Percentiles rank a stretch among this genome's conserved stretches.
phyloP scores from a whole-genome alignment of 768 basidiomycete species.

The Podaxis sp. region DNA sequence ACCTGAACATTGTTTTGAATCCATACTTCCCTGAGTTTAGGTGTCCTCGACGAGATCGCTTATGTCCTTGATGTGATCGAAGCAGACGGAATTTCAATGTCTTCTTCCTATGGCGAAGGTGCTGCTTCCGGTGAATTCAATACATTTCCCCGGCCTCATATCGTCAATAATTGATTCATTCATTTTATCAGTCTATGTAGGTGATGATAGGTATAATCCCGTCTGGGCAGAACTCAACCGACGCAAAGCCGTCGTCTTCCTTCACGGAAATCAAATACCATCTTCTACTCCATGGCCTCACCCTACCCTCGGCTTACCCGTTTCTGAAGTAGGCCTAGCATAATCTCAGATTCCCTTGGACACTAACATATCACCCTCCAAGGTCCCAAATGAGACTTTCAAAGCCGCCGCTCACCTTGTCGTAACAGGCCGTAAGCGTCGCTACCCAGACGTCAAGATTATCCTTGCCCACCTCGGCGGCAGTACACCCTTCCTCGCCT shows the following conservation, averaged over 20 bases:
- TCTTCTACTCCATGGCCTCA: conserved; percentile 64
- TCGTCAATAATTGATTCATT: conserved; percentile 3
- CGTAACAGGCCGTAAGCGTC: conserved; percentile 63
- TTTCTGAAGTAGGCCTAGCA: conserved; percentile 50
- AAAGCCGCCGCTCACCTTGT: conserved; percentile 79
- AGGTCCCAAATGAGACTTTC: conserved; percentile 82
- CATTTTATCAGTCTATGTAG: conserved; percentile 55
- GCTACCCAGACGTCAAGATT: conserved; percentile 53
- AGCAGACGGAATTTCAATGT: conserved; percentile 61
- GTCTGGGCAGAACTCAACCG: conserved; percentile 69
- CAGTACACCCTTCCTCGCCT: conserved; percentile 55
- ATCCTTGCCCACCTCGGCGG: conserved; percentile 78
- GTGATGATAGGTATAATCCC: conserved; percentile 56
- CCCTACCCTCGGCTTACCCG: conserved; percentile 59
- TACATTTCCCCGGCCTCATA: neutral
- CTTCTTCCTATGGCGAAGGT: conserved; percentile 65
- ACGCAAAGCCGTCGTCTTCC: conserved; percentile 58
- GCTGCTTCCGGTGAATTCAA: conserved; percentile 42
- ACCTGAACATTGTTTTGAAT: neutral
- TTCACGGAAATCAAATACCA: conserved; percentile 67
- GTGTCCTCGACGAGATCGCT: conserved; percentile 53
- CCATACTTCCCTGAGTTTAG: conserved; percentile 27
- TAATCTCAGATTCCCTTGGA: neutral
- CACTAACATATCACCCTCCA: neutral
- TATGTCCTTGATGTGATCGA: conserved; percentile 56